Conservation (phyloP, 805 yeast species). For the Starmerella apis region DNA sequence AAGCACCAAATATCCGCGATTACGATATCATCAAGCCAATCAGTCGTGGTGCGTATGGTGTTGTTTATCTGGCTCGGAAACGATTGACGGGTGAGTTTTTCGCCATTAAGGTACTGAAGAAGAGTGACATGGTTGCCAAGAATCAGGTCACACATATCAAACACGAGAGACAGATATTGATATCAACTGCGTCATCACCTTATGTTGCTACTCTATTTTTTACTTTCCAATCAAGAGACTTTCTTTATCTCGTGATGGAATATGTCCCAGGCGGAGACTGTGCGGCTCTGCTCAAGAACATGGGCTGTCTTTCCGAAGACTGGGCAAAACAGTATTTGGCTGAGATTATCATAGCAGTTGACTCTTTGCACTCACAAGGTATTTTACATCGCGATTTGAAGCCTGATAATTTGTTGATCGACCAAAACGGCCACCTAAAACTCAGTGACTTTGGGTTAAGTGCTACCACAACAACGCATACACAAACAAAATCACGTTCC, state of each 20-base stretch:
- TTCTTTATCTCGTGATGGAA: conserved; percentile 89
- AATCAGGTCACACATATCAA: conserved; percentile 92
- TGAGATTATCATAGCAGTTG: conserved; percentile 82
- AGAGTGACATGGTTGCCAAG: conserved; percentile 92
- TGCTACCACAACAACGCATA: conserved; percentile 4
- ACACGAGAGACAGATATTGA: conserved; percentile 94
- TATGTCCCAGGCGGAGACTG: conserved; percentile 93
- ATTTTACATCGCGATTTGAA: conserved; percentile 91
- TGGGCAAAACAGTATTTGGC: conserved; percentile 79
- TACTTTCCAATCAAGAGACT: conserved; percentile 80
- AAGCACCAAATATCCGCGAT: conserved; percentile 65
- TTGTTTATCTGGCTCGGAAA: conserved; percentile 77
- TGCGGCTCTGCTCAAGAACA: conserved; percentile 69
- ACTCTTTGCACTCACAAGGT: conserved; percentile 76
- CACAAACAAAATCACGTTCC: not conserved
- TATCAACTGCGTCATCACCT: conserved; percentile 80
- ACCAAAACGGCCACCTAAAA: conserved; percentile 76
- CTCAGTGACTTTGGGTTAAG: conserved; percentile 86
- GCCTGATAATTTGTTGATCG: conserved; percentile 87
- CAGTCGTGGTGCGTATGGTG: conserved; percentile 95
- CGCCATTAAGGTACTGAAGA: conserved; percentile 84
- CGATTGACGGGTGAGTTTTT: conserved; percentile 85
- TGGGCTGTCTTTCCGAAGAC: conserved; percentile 72
- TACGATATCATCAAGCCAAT: conserved; percentile 87
- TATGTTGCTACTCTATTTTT: conserved; percentile 83